Evolutionary conservation across 2,329 filamentous ascomycete species (phyloP), one percentile per base, ranked within the genome.

Genomic region (Talaromyces pinophilus): DNA sequence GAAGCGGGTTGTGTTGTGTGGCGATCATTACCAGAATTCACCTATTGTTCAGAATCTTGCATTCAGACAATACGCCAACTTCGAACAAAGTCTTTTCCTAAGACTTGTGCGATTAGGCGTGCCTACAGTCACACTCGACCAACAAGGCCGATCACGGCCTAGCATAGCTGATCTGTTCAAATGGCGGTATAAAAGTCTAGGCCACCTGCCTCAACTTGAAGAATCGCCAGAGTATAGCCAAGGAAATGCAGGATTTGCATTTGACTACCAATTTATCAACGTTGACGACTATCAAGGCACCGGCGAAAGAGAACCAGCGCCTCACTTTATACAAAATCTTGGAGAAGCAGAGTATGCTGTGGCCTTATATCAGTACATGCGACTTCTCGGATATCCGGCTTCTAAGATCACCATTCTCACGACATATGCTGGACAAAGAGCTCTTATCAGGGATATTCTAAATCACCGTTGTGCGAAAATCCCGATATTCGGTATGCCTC

Each of bases 291-390:
- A 97, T 82, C 96, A 96, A 78, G 93, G 92, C 42, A 85, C 85
- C 66, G 95, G 95, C 60, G 95, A 99, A 80, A 86, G 87, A 60
- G 93, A 97, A 76, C 95, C 95, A 0, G 91, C 90, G 28, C 92
- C 94, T 25, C 94, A 98, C 79, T 99, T 97, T 77, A 90, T 98
- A 64, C 94, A 98, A 77, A 99, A 99, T 73, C 81, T 98, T 54
- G 95, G 95, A 57, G 95, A 99, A 80, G 95, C 95, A 2, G 96
- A 99, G 80, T 99, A 98, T 76, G 91, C 93, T 1, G 95, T 98
- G 30, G 95, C 95, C 2, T 85, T 99, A 35, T 99, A 89, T 80
- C 93, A 97, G 80, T 99, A 98, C 77, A 98, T 99, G 95, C 90
- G 95, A 22, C 83, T 99, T 22, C 87, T 99, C 4, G 95, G 94